Conservation (phyloP, 2,329 filamentous ascomycete species). For the Xylariaceae sp. region DNA sequence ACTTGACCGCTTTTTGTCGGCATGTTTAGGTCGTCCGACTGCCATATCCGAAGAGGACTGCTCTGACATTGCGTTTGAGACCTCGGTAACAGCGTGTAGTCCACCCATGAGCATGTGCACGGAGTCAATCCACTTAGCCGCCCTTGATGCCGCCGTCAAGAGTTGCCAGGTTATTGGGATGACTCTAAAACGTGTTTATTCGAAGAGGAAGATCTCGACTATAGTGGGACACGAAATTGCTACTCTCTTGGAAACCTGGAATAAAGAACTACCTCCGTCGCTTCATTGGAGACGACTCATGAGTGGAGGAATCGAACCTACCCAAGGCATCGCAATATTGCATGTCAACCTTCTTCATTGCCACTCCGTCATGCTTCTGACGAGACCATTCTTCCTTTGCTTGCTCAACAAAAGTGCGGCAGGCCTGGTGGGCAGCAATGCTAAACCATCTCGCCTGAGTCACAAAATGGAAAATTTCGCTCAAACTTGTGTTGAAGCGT, state of each 20-base stretch:
- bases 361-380: constrained; percentile 58
- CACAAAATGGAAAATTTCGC: constrained; percentile 43
- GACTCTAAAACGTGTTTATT: constrained; percentile 56
- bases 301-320: constrained; percentile 36
- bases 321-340: constrained; percentile 53
- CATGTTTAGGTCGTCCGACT: constrained; percentile 56
- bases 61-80: constrained; percentile 43
- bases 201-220: constrained; percentile 53
- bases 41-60: constrained; percentile 60
- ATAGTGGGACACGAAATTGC: constrained; percentile 53
- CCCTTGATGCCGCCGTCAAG: constrained; percentile 51
- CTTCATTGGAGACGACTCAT: constrained; percentile 48
- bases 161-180: constrained; percentile 53
- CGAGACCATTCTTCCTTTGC: constrained; percentile 58
- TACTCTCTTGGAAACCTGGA: constrained; percentile 48
- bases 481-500: constrained; percentile 46
- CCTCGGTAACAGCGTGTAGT: constrained; percentile 2
- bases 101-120: constrained; percentile 12
- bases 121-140: constrained; percentile 30
- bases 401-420: constrained; percentile 43
- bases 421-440: constrained; percentile 29
- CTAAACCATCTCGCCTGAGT: constrained; percentile 29
- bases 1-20: constrained; percentile 58
- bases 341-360: constrained; percentile 58
- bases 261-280: constrained; percentile 41